Percentiles rank a stretch among this genome's conserved stretches.
Conservation (phyloP, 345 rosid genomes). For the Excoecaria cochinchinensis region DNA sequence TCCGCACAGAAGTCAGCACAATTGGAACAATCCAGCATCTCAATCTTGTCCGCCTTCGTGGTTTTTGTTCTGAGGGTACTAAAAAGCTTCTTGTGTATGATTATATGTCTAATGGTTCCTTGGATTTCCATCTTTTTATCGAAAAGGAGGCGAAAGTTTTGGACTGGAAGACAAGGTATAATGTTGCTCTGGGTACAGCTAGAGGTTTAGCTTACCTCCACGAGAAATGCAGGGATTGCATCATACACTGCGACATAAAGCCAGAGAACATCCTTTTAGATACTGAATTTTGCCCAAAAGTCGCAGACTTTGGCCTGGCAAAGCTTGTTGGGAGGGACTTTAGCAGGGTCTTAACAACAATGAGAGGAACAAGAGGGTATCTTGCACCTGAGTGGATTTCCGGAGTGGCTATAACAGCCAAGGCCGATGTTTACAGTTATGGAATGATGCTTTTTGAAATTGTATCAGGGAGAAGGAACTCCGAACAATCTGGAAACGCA, state of each 20-base stretch:
- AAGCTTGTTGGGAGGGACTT: slow-evolving; percentile 82
- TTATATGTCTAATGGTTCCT: slow-evolving; percentile 74
- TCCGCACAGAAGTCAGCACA: slow-evolving; percentile 69
- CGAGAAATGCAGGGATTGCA: slow-evolving; percentile 79
- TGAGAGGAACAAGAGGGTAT: slow-evolving; percentile 88
- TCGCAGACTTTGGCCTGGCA: slow-evolving; percentile 84
- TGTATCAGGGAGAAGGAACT: slow-evolving; percentile 76
- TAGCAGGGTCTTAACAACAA: slow-evolving; percentile 75
- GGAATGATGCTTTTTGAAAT: slow-evolving; percentile 90
- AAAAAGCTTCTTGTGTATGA: slow-evolving; percentile 67
- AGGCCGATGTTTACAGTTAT: slow-evolving; percentile 86
- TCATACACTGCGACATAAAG: slow-evolving; percentile 85
- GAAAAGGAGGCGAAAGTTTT: slow-evolving; percentile 30
- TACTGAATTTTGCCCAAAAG: slow-evolving; percentile 63
- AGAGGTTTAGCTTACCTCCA: slow-evolving; percentile 81
- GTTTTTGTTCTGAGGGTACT: slow-evolving; percentile 75
- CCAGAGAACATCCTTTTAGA: slow-evolving; percentile 84
- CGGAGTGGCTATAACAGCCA: slow-evolving; percentile 71
- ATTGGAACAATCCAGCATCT: slow-evolving; percentile 80
- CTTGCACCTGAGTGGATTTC: slow-evolving; percentile 95
- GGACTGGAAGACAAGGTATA: slow-evolving; percentile 64
- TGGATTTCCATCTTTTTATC: slow-evolving; percentile 56
- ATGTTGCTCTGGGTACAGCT: slow-evolving; percentile 69
- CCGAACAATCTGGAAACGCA: slow-evolving; percentile 49
- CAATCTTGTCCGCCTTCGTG: slow-evolving; percentile 77